phyloP scores from a whole-genome alignment of 169 alveolate species.

The Plasmodium gallinaceum region DNA sequence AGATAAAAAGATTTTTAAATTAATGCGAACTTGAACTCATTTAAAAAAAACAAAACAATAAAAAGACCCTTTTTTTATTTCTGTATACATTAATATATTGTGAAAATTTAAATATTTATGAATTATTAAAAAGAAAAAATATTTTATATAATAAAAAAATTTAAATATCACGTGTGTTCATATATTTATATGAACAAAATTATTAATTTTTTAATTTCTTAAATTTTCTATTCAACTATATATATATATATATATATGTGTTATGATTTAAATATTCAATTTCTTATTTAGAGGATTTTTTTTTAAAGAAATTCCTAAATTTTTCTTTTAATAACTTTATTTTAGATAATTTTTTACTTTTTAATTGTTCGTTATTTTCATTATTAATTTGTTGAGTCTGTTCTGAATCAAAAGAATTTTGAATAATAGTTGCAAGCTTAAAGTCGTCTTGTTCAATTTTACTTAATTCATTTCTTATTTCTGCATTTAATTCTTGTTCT shows the following conservation, averaged over 20 bases:
- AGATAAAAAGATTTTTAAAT: no score
- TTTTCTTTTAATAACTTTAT: conserved; percentile 2
- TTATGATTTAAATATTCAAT: no score
- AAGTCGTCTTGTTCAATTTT: conserved; percentile 18
- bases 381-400: neutral
- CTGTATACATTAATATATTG: neutral
- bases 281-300: neutral
- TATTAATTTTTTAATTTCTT: no score
- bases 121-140: no score
- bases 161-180: no score
- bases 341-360: neutral
- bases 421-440: conserved; percentile 18
- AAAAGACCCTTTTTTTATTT: neutral
- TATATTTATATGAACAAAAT: no score
- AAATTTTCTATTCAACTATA: no score
- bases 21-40: no score
- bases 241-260: no score
- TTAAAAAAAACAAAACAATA: no score
- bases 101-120: neutral
- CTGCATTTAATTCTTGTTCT: conserved; percentile 19
- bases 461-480: conserved; percentile 10
- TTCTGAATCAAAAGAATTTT: conserved; percentile 24
- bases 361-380: neutral
- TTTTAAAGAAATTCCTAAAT: neutral
- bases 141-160: no score